Base-by-base conservation (phyloP, 2,329 filamentous ascomycete species). In the Talaromyces sp. region DNA sequence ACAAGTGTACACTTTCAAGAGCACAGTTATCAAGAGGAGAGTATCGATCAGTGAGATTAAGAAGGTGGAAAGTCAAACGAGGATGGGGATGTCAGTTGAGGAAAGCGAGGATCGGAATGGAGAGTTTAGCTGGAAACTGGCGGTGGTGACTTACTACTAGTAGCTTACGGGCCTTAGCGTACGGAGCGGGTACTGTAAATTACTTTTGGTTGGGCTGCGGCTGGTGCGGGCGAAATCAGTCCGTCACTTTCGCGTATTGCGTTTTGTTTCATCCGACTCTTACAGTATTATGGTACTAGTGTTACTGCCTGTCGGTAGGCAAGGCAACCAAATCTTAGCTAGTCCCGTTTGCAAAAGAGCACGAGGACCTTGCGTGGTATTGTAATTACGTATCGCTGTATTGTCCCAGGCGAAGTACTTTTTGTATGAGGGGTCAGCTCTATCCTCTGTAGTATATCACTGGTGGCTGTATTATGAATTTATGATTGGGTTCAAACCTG, bases 81-180 rank as follows among this genome's bases (percentile, higher is more conserved):
- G 41, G 61, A 54, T 45, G 50, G n/a, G 50, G 50, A 43, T 62
- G 60, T 49, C 39, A 10, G 47, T 50, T 54, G 47, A 47, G 39
- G 50, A 63, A 56, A 56, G 60, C 60, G 60, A 63, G 39, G 49
- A 41, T 63, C 50, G 50, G 60, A 62, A 39, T 50, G 33, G 14
- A 50, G 27, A 33, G 49, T 47, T 62, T 57, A 63, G 61, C 50
- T 62, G 60, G 50, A 35, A 62, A 62, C 24, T 62, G 19, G 47
- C 60, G 59, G 59, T 52, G 37, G 47, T 50, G 22, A 33, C 27
- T 45, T 45, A 31, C 5, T 14, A 41, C 5, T 14, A 41, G 13
- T 41, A 47, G 33, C 8, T 37, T 56, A 22, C 50, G n/a, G 19
- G 43, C 33, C 56, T 59, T 59, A 45, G 56, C 22, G 56, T 59